Percentiles rank a stretch among this genome's conserved stretches.
Conservation (phyloP, 495 filamentous ascomycete genomes). For the Elaphomyces granulatus region DNA sequence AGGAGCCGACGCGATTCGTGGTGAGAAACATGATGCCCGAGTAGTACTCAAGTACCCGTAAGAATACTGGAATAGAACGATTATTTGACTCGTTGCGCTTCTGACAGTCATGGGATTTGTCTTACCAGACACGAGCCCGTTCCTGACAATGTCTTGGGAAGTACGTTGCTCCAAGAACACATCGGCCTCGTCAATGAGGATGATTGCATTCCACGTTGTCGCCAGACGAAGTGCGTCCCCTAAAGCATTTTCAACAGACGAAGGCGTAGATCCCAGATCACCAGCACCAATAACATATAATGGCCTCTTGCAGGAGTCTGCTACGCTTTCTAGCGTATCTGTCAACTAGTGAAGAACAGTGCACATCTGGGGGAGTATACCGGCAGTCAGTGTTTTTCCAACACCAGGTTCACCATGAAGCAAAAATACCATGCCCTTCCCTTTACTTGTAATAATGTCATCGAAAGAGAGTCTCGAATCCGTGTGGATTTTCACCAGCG, state of each 20-base stretch:
- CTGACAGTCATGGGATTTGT: too few relatives aligned
- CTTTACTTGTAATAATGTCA: too few relatives aligned
- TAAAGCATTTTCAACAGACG: conserved; percentile 26
- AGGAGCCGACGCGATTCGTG: conserved; percentile 33
- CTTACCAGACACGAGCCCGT: conserved; percentile 21
- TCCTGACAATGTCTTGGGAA: conserved; percentile 24
- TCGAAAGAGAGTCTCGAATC: too few relatives aligned
- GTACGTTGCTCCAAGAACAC: conserved; percentile 34
- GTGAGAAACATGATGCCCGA: conserved; percentile 37
- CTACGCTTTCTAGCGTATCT: neutral
- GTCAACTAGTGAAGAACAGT: too few relatives aligned
- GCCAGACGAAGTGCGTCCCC: conserved; percentile 27
- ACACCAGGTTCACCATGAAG: too few relatives aligned
- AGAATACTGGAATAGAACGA: conserved; percentile 29
- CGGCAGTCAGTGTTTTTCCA: conserved; percentile 25
- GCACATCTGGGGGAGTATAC: conserved; percentile 27
- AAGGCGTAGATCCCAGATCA: conserved; percentile 20
- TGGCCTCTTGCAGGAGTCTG: neutral
- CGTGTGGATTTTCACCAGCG: too few relatives aligned
- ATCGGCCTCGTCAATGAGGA: conserved; percentile 41
- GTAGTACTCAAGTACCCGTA: conserved; percentile 39
- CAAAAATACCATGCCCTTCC: too few relatives aligned
- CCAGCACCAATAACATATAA: neutral
- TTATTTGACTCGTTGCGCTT: too few relatives aligned
- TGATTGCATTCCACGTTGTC: conserved; percentile 32